A percentile compares a stretch with the other conserved stretches of the same genome.
Conservation (phyloP, 2,329 filamentous ascomycete species). For the Xylaria sp. region DNA sequence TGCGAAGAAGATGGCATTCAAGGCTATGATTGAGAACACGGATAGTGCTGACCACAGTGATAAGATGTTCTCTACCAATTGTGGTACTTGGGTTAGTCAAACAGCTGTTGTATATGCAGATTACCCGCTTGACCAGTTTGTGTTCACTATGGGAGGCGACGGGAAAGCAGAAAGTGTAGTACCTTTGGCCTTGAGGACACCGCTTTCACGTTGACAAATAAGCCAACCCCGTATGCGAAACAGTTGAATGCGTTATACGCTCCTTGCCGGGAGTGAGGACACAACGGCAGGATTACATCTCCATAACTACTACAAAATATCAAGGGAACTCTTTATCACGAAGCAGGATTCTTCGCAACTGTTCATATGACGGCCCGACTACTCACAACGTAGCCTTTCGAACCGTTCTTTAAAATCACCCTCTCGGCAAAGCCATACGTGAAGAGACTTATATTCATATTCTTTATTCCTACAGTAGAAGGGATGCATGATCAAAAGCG, state of each 20-base stretch:
- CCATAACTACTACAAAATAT: too few species aligned
- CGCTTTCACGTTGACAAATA: conserved; percentile 7
- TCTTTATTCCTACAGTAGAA: conserved; percentile 7
- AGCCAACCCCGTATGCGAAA: background rate
- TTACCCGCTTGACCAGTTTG: conserved; percentile 48
- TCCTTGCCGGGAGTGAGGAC: background rate
- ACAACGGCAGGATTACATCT: too few species aligned
- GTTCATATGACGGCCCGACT: too few species aligned
- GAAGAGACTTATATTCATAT: background rate
- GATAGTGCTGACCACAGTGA: conserved; percentile 34
- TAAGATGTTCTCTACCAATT: conserved; percentile 47
- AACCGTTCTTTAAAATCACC: background rate
- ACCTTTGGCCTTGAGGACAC: conserved; percentile 44
- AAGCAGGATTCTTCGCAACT: too few species aligned
- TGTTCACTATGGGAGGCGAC: conserved; percentile 41
- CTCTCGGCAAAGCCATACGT: background rate
- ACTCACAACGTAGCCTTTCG: background rate
- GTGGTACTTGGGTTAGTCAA: conserved; percentile 47
- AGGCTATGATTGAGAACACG: conserved; percentile 46
- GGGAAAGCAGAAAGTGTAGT: conserved; percentile 42
- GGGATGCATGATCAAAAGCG: background rate
- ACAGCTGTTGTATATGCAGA: conserved; percentile 45
- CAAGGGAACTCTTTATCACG: too few species aligned
- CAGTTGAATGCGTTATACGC: background rate
- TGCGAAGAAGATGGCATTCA: conserved; percentile 40